These are phyloP conservation scores for Torulaspora maleeae DNA, from an alignment of 805 yeast genomes.

Conservation along the genomic window DNA sequence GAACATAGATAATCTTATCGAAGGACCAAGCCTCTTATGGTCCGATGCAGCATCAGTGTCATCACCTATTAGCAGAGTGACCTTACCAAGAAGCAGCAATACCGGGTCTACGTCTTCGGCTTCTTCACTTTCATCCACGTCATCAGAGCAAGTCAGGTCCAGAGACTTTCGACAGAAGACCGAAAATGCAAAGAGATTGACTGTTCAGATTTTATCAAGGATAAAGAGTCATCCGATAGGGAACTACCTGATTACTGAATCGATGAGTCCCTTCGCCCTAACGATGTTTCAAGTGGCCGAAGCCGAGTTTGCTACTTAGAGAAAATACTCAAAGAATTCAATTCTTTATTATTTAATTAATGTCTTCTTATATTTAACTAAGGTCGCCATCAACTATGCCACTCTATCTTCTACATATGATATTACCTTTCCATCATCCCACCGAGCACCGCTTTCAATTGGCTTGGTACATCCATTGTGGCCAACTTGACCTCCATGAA, in stretches of 20 bases:
- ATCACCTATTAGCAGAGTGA: neutral
- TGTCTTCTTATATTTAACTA: too few relatives aligned
- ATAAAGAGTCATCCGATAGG: slow-evolving; percentile 26
- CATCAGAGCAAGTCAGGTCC: slow-evolving; percentile 2
- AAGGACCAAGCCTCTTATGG: neutral
- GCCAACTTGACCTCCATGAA: slow-evolving; percentile 59
- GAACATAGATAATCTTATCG: slow-evolving; percentile 4
- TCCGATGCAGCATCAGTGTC: neutral
- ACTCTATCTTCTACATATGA: neutral
- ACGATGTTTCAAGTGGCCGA: slow-evolving; percentile 7
- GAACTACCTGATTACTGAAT: slow-evolving; percentile 13
- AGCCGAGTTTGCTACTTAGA: slow-evolving; percentile 3
- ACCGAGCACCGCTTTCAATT: slow-evolving; percentile 44
- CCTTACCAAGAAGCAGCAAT: neutral
- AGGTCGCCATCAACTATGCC: too few relatives aligned
- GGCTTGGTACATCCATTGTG: slow-evolving; percentile 60
- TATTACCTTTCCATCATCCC: slow-evolving; percentile 1
- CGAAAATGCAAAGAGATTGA: slow-evolving; percentile 11
- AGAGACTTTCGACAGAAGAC: slow-evolving; percentile 11
- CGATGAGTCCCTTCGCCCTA: slow-evolving; percentile 14
- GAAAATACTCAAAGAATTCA: neutral
- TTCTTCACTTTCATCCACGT: slow-evolving; percentile 1
- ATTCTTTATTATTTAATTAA: neutral
- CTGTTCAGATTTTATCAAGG: slow-evolving; percentile 16
- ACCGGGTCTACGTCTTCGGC: slow-evolving; percentile 2